These are phyloP conservation scores for Musa beccarii DNA, from an alignment of 176 grass and related monocot genomes.

Conservation along the genomic window DNA sequence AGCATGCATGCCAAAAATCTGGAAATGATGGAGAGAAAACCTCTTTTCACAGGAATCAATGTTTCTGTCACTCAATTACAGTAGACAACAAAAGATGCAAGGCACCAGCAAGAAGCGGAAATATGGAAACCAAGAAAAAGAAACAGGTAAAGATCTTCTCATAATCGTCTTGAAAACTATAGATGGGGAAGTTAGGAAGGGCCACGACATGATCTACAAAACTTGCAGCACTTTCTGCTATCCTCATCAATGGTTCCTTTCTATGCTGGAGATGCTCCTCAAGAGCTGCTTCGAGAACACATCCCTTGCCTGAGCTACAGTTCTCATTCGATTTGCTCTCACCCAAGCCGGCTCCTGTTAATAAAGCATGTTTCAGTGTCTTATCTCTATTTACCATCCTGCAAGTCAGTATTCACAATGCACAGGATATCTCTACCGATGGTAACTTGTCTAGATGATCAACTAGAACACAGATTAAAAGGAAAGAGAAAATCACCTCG, in stretches of 20 bases:
- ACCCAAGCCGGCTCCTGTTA: slow-evolving; percentile 90
- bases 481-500: slow-evolving; percentile 48
- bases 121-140: neutral
- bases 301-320: slow-evolving; percentile 66
- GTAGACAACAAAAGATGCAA: too few species aligned
- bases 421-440: neutral
- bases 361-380: slow-evolving; percentile 4
- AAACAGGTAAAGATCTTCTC: neutral
- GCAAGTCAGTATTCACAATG: neutral
- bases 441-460: neutral
- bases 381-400: slow-evolving; percentile 28
- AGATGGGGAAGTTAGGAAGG: slow-evolving; percentile 1
- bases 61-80: too few species aligned
- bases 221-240: slow-evolving; percentile 57
- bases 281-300: slow-evolving; percentile 37
- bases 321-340: slow-evolving; percentile 52
- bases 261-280: slow-evolving; percentile 2
- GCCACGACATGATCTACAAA: slow-evolving; percentile 45
- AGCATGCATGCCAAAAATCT: too few species aligned
- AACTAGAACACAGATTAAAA: neutral
- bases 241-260: slow-evolving; percentile 23
- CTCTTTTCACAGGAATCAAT: too few species aligned
- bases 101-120: too few species aligned
- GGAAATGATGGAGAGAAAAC: too few species aligned
- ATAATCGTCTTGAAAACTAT: neutral